A percentile compares a stretch with the other conserved stretches of the same genome.
These are phyloP conservation scores for Gonapodya sp. DNA, from an alignment of 192 early-diverging fungal species.

Conservation along the genomic window DNA sequence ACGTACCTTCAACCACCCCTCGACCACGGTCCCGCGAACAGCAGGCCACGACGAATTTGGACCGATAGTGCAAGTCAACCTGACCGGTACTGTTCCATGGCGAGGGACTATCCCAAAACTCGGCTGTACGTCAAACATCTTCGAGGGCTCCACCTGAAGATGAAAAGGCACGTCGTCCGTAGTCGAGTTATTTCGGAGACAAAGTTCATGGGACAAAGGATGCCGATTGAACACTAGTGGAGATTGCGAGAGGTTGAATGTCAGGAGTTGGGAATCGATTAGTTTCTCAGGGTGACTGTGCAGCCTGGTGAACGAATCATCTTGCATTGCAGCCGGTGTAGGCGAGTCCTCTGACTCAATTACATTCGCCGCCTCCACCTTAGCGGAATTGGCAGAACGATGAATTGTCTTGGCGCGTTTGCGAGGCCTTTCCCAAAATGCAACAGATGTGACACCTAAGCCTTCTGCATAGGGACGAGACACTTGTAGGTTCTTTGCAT, in stretches of 20 bases:
- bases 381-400: no score
- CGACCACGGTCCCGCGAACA: background rate
- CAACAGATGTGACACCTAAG: background rate
- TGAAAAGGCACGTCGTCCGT: slow-evolving; percentile 4
- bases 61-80: background rate
- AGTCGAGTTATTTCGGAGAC: background rate
- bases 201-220: background rate
- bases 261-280: background rate
- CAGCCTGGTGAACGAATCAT: no score
- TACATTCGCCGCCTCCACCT: no score
- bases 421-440: background rate
- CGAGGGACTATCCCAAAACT: background rate
- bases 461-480: background rate
- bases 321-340: no score
- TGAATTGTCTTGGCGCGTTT: background rate
- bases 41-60: background rate
- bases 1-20: background rate
- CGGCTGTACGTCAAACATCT: slow-evolving; percentile 10
- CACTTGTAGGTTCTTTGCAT: background rate
- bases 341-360: no score
- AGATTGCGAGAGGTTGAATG: background rate
- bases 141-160: slow-evolving; percentile 1
- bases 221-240: background rate
- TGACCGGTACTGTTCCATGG: slow-evolving; percentile 2
- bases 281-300: no score